A percentile compares a stretch with the other conserved stretches of the same genome.
phyloP scores from a whole-genome alignment of 2,329 filamentous ascomycete species.

The Tolypocladium ophioglossoides region DNA sequence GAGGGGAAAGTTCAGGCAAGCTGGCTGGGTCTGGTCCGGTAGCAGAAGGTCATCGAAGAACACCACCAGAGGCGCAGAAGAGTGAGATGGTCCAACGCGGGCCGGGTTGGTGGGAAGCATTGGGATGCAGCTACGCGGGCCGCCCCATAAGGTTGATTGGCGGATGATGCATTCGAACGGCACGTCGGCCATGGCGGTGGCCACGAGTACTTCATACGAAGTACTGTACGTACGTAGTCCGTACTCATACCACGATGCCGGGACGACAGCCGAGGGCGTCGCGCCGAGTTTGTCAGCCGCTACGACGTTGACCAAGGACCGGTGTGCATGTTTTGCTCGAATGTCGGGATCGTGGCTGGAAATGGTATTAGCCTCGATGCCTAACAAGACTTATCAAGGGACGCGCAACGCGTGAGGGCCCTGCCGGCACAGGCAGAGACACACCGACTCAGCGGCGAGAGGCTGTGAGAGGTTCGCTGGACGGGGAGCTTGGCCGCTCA shows the following conservation, averaged over 20 bases:
- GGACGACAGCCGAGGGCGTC: neutral
- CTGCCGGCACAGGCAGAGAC: slow-evolving; percentile 11
- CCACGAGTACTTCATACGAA: neutral
- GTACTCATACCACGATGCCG: too few relatives aligned
- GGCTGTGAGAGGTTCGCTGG: slow-evolving; percentile 1
- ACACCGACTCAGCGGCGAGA: slow-evolving; percentile 23
- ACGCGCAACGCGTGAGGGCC: slow-evolving; percentile 9
- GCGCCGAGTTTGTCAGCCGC: neutral
- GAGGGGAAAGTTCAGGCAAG: neutral
- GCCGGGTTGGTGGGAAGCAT: neutral
- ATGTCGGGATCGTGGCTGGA: neutral
- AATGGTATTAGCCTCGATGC: neutral
- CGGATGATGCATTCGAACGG: neutral
- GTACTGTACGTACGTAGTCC: too few relatives aligned
- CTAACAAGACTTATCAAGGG: slow-evolving; percentile 3
- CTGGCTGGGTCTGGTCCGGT: neutral
- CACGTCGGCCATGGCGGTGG: neutral
- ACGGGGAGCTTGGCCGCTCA: slow-evolving; percentile 13
- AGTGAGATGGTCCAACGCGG: neutral
- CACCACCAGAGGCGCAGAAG: neutral
- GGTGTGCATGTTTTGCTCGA: neutral
- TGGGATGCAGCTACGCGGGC: neutral
- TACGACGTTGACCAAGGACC: neutral
- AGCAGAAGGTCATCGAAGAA: neutral
- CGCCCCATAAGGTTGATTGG: neutral